A percentile compares a stretch with the other conserved stretches of the same genome.
Conservation (phyloP, 2,329 filamentous ascomycete genomes). For the Penicillium sp. region DNA sequence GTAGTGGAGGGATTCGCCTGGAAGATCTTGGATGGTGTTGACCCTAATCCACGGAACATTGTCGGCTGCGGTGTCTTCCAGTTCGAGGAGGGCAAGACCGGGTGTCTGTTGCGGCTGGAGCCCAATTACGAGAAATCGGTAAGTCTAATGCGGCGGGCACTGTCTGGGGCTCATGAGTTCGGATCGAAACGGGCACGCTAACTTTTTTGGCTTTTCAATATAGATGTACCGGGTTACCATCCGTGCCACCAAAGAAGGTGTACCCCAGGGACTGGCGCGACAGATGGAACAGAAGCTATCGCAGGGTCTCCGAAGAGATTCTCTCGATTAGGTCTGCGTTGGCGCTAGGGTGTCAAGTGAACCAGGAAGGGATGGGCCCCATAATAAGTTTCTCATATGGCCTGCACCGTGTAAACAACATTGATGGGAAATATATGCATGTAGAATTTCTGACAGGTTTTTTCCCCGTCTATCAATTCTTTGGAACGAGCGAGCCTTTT, state of each 20-base stretch:
- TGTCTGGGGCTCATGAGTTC: no score
- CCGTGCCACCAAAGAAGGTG: constrained; percentile 83
- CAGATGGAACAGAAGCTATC: constrained; percentile 80
- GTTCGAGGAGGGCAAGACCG: constrained; percentile 77
- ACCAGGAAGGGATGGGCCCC: not conserved
- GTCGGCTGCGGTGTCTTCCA: constrained; percentile 82
- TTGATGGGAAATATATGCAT: no score
- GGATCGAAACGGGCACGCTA: no score
- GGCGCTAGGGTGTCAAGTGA: constrained; percentile 3
- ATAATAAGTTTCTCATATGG: no score
- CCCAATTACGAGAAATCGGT: constrained; percentile 91
- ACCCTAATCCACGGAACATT: constrained; percentile 88
- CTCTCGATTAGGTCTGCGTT: not conserved
- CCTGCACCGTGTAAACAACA: not conserved
- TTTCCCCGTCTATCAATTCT: no score
- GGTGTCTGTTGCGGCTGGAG: constrained; percentile 86
- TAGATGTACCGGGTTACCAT: constrained; percentile 96
- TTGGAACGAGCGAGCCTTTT: no score
- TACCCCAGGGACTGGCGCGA: constrained; percentile 73
- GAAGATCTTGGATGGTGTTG: constrained; percentile 77
- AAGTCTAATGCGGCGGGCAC: constrained; percentile 33
- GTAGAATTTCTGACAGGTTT: no score
- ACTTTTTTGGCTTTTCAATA: not conserved
- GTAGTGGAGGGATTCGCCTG: constrained; percentile 81
- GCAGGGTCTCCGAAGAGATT: constrained; percentile 36